A percentile compares a stretch with the other conserved stretches of the same genome.
Evolutionary conservation across 2,329 filamentous ascomycete species (phyloP).

Genomic region (Calonectria honghensis): DNA sequence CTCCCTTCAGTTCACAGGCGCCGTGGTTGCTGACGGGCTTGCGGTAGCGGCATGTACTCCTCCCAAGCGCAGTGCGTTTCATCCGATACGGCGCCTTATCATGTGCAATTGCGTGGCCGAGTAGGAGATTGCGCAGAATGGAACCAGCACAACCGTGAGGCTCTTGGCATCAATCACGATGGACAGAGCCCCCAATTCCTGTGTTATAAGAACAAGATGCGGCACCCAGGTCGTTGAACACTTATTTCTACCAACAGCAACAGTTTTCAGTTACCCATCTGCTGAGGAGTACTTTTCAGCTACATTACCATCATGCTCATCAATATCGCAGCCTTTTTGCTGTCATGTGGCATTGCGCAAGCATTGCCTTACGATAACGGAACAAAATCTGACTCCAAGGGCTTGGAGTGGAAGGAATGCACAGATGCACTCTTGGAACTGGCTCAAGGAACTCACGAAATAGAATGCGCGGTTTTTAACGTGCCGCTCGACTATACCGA

Average conservation of each 20-base stretch:
- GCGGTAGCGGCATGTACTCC: neutral
- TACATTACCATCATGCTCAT: neutral
- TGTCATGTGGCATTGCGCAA: neutral
- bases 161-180: neutral
- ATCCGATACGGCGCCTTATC: neutral
- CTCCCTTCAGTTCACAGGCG: too few relatives aligned
- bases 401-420: neutral
- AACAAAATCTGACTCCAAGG: neutral
- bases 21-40: neutral
- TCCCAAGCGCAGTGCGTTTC: neutral
- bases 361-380: neutral
- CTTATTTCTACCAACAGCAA: neutral
- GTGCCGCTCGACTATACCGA: constrained; percentile 19
- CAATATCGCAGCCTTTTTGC: neutral
- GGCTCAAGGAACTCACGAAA: neutral
- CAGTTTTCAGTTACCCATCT: neutral
- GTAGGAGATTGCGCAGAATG: neutral
- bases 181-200: too few relatives aligned
- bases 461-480: neutral
- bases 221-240: too few relatives aligned
- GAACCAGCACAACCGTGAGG: neutral
- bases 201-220: neutral
- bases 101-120: neutral
- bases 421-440: neutral
- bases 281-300: neutral